Percentiles rank a stretch among this genome's conserved stretches.
Evolutionary conservation across 208 protist genomes (phyloP).

Genomic region (Balamuthia mandrillaris): DNA sequence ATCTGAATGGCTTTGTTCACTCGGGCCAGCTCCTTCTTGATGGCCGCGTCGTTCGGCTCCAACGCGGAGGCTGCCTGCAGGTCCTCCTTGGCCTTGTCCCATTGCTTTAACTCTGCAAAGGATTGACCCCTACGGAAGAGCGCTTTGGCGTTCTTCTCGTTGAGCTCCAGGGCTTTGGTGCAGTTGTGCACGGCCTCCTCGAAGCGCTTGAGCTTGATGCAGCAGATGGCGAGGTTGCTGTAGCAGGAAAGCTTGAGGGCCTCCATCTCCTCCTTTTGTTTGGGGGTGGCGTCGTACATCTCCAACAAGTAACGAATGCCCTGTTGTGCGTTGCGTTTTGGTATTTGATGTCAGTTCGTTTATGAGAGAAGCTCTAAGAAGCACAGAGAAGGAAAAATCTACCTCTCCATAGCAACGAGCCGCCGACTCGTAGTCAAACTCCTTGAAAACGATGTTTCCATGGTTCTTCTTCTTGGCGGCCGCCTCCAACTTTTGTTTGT

Average conservation of each 20-base stretch:
- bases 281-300: conserved; percentile 60
- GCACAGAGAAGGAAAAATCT: not conserved
- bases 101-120: conserved; percentile 77
- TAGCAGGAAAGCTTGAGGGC: conserved; percentile 50
- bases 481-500: conserved; percentile 27
- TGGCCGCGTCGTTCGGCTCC: conserved; percentile 66
- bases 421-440: conserved; percentile 21
- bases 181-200: conserved; percentile 82
- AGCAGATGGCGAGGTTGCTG: conserved; percentile 83
- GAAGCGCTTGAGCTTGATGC: conserved; percentile 81
- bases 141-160: conserved; percentile 76
- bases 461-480: conserved; percentile 28
- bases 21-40: conserved; percentile 19
- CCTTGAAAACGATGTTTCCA: conserved; percentile 30
- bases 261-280: conserved; percentile 44
- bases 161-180: conserved; percentile 85
- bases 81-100: conserved; percentile 81
- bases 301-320: not conserved
- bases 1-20: not conserved
- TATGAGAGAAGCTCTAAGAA: not conserved
- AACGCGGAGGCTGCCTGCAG: conserved; percentile 78
- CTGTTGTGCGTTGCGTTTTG: not conserved
- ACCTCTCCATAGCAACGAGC: not conserved
- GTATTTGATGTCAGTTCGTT: not conserved
- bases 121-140: conserved; percentile 82